Conservation (phyloP, 1,139 yeast species). For the Pichia inconspicua region DNA sequence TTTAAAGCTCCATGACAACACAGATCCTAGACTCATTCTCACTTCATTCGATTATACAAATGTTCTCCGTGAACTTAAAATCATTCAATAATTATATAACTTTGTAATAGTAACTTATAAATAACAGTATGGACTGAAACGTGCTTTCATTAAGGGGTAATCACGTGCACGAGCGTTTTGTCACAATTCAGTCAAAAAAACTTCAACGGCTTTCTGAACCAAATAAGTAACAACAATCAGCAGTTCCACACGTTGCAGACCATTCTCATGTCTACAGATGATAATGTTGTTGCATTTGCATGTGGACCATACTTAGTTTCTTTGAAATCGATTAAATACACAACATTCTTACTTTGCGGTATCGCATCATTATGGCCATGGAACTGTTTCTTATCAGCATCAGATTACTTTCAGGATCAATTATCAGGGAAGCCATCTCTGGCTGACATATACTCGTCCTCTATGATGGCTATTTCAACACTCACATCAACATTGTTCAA, state of each 20-base stretch:
- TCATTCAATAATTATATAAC: neutral
- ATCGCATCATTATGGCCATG: slow-evolving; percentile 89
- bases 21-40: slow-evolving; percentile 26
- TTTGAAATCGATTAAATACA: slow-evolving; percentile 35
- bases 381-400: slow-evolving; percentile 85
- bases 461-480: slow-evolving; percentile 88
- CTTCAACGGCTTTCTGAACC: too few relatives aligned
- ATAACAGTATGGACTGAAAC: too few relatives aligned
- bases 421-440: slow-evolving; percentile 45
- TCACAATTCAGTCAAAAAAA: too few relatives aligned
- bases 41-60: slow-evolving; percentile 27
- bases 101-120: neutral
- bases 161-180: too few relatives aligned
- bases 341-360: slow-evolving; percentile 64
- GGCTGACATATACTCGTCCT: slow-evolving; percentile 60
- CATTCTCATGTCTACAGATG: neutral
- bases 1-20: slow-evolving; percentile 27
- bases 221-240: too few relatives aligned
- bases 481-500: slow-evolving; percentile 57
- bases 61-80: slow-evolving; percentile 12
- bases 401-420: slow-evolving; percentile 68
- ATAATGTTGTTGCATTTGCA: neutral
- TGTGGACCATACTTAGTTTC: neutral
- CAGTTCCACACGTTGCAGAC: neutral
- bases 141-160: too few relatives aligned